Evolutionary conservation across 495 filamentous ascomycete genomes (phyloP), one percentile per base, ranked within the genome.

Genomic region (Delitschia confertaspora): DNA sequence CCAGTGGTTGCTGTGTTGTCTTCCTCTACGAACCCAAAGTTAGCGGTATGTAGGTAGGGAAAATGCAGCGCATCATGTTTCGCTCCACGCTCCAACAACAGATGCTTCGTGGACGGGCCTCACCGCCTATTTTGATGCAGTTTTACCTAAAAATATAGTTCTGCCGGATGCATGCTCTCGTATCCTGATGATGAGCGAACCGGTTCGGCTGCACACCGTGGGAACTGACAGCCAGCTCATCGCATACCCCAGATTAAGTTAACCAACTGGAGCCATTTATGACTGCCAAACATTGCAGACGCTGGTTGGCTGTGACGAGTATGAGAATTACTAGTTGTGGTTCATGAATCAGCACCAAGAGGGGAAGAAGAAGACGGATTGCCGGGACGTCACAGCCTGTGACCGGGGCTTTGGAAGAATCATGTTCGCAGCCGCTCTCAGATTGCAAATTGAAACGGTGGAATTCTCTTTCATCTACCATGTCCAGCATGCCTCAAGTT

Each of bases 341-440:
- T 44, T 35, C 30, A 25, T 42, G 43, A 43, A 33, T 43, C 50
- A 42, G 37, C 36, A 41, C 35, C 24, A 21, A 19, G 14, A 42
- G 29, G 42, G 27, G 35, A 17, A 19, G 35, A 17, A 19, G 17
- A 39, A 41, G 37, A 50, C 47, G 47, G n/a, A 37, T 22, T 50
- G 42, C 33, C 42, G 53, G 47, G 44, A 39, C 42, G 34, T 41
- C 16, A 30, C 45, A 45, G 40, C 47, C 53, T 47, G 47, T 43
- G 53, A 48, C 53, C 53, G 38, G 53, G 47, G 47, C 53, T 34
- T 24, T 51, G 53, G 53, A 55, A 56, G 33, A 43, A 44, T 30
- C 31, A 36, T 37, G 29, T 44, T 47, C 42, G 41, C 41, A 38
- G 38, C 42, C 38, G 38, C 47, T 47, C 24, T 18, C 42, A 47